These are phyloP conservation scores for Camellia japonica DNA, from an alignment of 148 eudicot genomes.

Conservation along the genomic window DNA sequence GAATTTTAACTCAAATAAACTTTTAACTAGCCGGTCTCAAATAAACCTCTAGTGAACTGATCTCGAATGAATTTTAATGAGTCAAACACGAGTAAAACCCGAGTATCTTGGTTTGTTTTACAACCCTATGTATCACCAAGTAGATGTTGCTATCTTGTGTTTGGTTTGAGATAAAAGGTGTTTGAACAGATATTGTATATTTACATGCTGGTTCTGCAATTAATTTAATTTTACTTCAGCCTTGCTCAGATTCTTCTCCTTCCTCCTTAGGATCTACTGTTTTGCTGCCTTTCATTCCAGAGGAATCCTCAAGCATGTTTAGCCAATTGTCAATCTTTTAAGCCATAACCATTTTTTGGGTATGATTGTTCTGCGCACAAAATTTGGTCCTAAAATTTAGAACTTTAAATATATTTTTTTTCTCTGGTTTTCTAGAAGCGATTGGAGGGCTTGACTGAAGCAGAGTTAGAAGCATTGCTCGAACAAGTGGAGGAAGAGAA, in stretches of 20 bases:
- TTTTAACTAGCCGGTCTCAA: not conserved
- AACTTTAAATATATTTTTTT: not conserved
- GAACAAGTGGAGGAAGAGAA: slow-evolving; percentile 97
- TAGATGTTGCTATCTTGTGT: not conserved
- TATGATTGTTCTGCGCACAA: not conserved
- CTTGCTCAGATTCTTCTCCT: not conserved
- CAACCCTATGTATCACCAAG: too few relatives aligned
- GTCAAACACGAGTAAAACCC: not conserved
- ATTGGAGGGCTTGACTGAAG: slow-evolving; percentile 87
- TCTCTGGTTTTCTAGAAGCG: slow-evolving; percentile 55
- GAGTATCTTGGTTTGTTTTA: not conserved
- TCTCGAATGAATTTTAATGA: not conserved
- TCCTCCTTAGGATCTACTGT: not conserved
- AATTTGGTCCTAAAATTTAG: not conserved
- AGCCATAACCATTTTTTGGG: too few relatives aligned
- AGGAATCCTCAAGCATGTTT: not conserved
- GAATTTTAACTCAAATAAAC: too few relatives aligned
- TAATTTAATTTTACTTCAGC: not conserved
- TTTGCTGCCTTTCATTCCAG: not conserved
- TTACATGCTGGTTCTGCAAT: not conserved
- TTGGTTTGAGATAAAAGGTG: not conserved
- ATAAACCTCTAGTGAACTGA: not conserved
- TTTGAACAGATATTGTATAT: not conserved
- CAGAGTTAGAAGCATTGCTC: slow-evolving; percentile 72
- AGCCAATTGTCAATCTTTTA: not conserved